Base-by-base conservation (phyloP, 2,329 filamentous ascomycete species). In the Clarireedia paspali region DNA sequence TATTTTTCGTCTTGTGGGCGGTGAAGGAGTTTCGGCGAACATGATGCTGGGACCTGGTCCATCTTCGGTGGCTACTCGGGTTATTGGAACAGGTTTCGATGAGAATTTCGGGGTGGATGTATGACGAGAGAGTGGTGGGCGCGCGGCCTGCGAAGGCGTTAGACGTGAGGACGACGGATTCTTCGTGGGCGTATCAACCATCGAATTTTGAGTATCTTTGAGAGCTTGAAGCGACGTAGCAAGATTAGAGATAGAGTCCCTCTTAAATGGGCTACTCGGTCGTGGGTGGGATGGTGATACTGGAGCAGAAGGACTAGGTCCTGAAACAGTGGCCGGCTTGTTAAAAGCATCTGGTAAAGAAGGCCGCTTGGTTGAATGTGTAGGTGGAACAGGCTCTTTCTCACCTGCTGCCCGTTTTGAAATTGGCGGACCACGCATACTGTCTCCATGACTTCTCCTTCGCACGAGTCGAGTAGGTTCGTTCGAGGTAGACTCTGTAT, bases 161-260 rank as follows among this genome's bases (percentile, higher is more conserved):
- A 79, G n/a, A 34, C 17, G 26, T 24, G 26, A 20, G 36, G 53
- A 50, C 34, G 26, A 6, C 20, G 52, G 12, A 6, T 6, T 12
- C 30, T 26, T 6, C 30, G 38, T 50, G 58, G 77, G 80, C 2
- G 88, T 85, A 61, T 87, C 82, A 0, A 88, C 89, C 0, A 89
- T 82, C 0, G 88, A 83, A 5, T 82, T 83, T 50, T 86, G 91
- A 0, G 84, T 86, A 68, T 92, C 92, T 39, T 82, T 81, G 46
- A 80, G 76, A 17, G 77, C 72, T 50, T 61, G 61, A 6, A 60
- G 51, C 15, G 62, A 62, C 23, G 49, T 54, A 5, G 60, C 36
- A 20, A 61, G 45, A 30, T 59, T 60, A 14, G 59, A 57, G n/a
- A 58, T 49, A 24, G 60, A 61, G 1, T 59, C 24, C 36, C 64